Conservation (phyloP, 2,329 filamentous ascomycete genomes). For the Pestalotiopsis fici region DNA sequence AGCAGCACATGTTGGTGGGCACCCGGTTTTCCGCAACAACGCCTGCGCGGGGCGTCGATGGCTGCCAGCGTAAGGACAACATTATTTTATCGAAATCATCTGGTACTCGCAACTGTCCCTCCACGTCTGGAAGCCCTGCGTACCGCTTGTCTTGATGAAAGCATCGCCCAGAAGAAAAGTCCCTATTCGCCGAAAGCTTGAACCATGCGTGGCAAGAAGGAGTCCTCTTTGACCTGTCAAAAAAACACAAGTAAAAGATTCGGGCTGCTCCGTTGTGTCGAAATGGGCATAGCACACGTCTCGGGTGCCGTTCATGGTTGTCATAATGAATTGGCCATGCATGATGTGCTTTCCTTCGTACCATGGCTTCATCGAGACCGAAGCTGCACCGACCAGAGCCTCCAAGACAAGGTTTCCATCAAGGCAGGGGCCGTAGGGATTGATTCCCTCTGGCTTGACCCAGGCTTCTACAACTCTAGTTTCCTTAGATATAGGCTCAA, state of each 20-base stretch:
- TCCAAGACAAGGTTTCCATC: not conserved
- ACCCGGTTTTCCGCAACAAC: too few species aligned
- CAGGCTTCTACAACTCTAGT: not conserved
- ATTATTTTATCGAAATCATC: not conserved
- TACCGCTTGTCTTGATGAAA: conserved; percentile 60
- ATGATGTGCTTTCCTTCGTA: not conserved
- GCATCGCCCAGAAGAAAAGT: conserved; percentile 21
- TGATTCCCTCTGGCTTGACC: not conserved
- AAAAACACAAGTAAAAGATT: not conserved
- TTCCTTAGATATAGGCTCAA: not conserved
- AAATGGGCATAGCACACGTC: not conserved
- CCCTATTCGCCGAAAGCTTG: not conserved
- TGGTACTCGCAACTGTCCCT: not conserved
- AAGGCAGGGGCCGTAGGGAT: not conserved
- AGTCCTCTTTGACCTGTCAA: not conserved
- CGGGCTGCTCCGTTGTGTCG: not conserved
- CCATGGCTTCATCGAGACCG: not conserved
- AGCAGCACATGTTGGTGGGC: too few species aligned
- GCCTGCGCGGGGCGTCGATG: too few species aligned
- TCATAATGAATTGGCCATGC: not conserved
- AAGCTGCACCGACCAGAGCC: not conserved
- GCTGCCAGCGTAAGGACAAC: too few species aligned
- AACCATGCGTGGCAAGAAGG: not conserved
- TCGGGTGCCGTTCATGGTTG: not conserved
- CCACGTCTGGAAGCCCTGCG: not conserved